Evolutionary conservation across 2,329 filamentous ascomycete genomes (phyloP).

Genomic region (Talaromyces marneffei): DNA sequence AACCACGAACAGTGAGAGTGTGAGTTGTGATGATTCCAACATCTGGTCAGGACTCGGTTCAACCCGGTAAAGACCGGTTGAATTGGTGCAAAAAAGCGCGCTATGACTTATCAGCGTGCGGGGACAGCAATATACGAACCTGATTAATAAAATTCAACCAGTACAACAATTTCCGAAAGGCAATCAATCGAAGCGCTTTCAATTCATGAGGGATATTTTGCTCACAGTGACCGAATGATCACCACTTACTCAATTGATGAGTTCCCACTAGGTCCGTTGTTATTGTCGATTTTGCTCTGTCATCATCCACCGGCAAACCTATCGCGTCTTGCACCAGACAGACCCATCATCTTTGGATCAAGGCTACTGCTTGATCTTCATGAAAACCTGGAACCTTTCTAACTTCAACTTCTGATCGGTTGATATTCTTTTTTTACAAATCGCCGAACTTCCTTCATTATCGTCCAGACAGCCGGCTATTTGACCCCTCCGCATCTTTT

Average conservation of each 20-base stretch:
- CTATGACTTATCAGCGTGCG: background rate
- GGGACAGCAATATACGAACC: background rate
- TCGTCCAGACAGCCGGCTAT: background rate
- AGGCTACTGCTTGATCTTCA: background rate
- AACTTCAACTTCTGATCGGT: too few species aligned
- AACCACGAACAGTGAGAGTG: background rate
- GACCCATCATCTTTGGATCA: background rate
- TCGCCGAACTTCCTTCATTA: background rate
- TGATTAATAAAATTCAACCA: background rate
- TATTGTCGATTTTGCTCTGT: background rate
- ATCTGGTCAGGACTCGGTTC: background rate
- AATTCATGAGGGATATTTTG: background rate
- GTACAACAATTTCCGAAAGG: background rate
- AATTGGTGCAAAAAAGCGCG: background rate
- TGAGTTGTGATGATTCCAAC: background rate
- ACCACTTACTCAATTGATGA: background rate
- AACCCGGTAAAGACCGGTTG: constrained; percentile 1
- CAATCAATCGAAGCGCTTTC: background rate
- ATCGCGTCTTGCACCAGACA: background rate
- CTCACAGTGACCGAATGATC: background rate
- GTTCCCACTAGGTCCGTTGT: background rate
- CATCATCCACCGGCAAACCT: background rate
- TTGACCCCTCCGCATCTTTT: background rate
- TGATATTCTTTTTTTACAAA: background rate
- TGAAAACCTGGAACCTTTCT: background rate